Base-by-base conservation (phyloP, 2,329 filamentous ascomycete species). In the Blastomyces parvus region DNA sequence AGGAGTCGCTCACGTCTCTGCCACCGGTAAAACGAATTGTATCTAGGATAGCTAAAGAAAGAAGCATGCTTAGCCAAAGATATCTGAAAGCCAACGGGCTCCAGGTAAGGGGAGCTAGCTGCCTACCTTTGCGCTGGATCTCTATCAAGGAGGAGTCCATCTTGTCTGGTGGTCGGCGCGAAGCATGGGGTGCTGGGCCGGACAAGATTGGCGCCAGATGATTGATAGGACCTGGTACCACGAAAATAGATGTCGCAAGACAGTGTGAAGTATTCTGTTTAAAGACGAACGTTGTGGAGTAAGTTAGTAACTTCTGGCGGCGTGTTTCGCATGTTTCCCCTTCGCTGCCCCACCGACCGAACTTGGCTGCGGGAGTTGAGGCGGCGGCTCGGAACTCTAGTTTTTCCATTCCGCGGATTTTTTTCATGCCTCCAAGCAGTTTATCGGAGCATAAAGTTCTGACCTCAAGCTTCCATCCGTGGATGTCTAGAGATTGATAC, bases 101-200 rank as follows among this genome's bases (percentile, higher is more conserved):
- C 25, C 36, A n/a, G 25, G 14, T n/a, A 64, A 52, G 62, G 36
- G 50, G 42, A 36, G 62, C 3, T 61, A 71, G 63, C 3, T 61
- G 71, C 84, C 76, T 77, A 90, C 88, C 82, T 68, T 90, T 86
- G 70, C 87, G 88, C 82, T 96, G 91, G 72, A 91, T 86, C 73
- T 91, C 86, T 73, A 96, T 88, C 71, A 92, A 85, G 68, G 91
- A 96, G 77, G 88, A 81, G 71, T 86, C 88, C 91, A 96, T 96
- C 71, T 76, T 86, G 81, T 77, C 75, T 74, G 69, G 69, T 69
- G 68, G 69, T 71, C 70, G 72, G 71, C 70, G 69, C 69, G 70
- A 68, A 66, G 65, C 66, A 67, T 67, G 44, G 68, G 66, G 66
- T 48, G 63, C 59, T 64, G 67, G 60, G 62, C 62, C 22, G 33